A percentile compares a stretch with the other conserved stretches of the same genome.
These are phyloP conservation scores for Daldinia eschscholtzii DNA, from an alignment of 2,329 filamentous ascomycete species.

Conservation along the genomic window DNA sequence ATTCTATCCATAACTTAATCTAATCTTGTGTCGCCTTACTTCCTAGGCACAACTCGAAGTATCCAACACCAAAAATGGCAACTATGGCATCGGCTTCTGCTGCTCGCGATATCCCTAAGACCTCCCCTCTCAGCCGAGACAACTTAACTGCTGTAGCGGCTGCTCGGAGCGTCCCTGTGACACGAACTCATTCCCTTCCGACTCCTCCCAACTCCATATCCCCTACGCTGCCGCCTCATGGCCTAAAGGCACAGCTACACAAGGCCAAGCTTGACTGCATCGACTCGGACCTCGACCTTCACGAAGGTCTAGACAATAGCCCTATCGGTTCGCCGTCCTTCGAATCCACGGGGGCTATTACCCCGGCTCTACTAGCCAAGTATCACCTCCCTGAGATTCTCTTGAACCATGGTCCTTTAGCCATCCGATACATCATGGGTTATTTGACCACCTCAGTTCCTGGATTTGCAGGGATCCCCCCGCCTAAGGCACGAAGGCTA, in stretches of 20 bases:
- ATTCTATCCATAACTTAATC: conserved; percentile 36
- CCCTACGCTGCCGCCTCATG: conserved; percentile 84
- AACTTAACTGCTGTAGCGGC: conserved; percentile 80
- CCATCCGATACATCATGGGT: conserved; percentile 95
- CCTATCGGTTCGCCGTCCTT: conserved; percentile 62
- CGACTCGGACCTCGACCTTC: conserved; percentile 89
- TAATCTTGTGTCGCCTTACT: conserved; percentile 51
- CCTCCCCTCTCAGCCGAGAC: conserved; percentile 70
- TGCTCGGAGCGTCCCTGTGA: conserved; percentile 71
- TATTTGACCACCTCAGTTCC: conserved; percentile 94
- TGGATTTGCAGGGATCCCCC: conserved; percentile 89
- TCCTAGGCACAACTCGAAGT: conserved; percentile 62
- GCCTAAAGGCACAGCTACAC: conserved; percentile 76
- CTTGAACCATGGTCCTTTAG: conserved; percentile 87
- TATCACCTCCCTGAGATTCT: conserved; percentile 92
- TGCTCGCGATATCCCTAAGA: conserved; percentile 75
- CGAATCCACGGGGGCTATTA: conserved; percentile 86
- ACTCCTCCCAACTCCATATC: conserved; percentile 97
- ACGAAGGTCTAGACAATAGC: conserved; percentile 71
- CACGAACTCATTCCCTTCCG: conserved; percentile 75
- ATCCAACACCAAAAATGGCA: conserved; percentile 67
- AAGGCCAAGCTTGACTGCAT: conserved; percentile 72
- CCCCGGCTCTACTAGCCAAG: conserved; percentile 85
- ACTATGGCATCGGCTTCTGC: conserved; percentile 74
- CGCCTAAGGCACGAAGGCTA: conserved; percentile 88